Conservation (phyloP, 371 early-diverging fungal genomes). For the Haplosporangium sp. region DNA sequence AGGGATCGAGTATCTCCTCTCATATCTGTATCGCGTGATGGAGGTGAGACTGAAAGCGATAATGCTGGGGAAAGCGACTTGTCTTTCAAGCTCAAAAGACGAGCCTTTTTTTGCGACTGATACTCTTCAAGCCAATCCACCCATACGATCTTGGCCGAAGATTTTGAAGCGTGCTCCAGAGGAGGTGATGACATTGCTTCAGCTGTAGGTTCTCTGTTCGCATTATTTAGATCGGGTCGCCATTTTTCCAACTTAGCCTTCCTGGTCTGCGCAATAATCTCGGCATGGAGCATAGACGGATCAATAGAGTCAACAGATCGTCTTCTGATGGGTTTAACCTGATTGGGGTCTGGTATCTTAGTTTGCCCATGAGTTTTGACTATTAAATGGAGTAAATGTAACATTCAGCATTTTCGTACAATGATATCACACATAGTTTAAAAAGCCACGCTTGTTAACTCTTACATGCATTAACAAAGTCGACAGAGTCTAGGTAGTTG, state of each 20-base stretch:
- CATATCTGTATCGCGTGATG: constrained; percentile 18
- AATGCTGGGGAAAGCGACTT: constrained; percentile 36
- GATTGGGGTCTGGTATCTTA: constrained; percentile 49
- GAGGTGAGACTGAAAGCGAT: constrained; percentile 39
- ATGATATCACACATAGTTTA: too few species aligned
- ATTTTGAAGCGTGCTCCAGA: background rate
- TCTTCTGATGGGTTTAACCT: constrained; percentile 48
- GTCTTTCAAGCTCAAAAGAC: constrained; percentile 30
- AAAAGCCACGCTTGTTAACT: background rate
- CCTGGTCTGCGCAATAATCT: constrained; percentile 54
- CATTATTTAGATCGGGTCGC: constrained; percentile 38
- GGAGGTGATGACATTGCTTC: constrained; percentile 5
- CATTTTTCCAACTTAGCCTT: constrained; percentile 53
- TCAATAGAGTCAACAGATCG: constrained; percentile 54
- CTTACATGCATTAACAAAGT: constrained; percentile 57
- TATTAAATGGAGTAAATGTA: background rate
- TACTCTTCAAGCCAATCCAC: constrained; percentile 67
- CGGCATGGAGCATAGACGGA: constrained; percentile 55
- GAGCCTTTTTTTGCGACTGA: constrained; percentile 41
- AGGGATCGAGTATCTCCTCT: constrained; percentile 5
- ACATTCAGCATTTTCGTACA: background rate
- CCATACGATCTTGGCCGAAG: constrained; percentile 56
- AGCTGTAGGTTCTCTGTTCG: constrained; percentile 4
- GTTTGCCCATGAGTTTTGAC: constrained; percentile 46
- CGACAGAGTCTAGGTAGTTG: constrained; percentile 53